phyloP scores from a whole-genome alignment of 768 basidiomycete genomes.

The Tephrocybe sp. region DNA sequence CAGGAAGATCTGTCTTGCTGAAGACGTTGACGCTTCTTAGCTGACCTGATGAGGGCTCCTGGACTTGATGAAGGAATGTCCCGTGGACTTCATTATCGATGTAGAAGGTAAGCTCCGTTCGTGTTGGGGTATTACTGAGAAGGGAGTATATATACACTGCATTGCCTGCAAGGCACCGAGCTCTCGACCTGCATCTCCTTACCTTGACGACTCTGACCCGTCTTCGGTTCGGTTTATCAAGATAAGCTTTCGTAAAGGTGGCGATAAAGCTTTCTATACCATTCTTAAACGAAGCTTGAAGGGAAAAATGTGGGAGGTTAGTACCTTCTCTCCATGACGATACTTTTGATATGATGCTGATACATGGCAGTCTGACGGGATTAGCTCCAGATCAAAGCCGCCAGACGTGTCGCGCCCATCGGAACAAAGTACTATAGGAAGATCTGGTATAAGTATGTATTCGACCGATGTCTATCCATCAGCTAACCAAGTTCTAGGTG shows the following conservation, averaged over 20 bases:
- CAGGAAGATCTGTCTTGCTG: conserved; percentile 29
- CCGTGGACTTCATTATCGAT: conserved; percentile 35
- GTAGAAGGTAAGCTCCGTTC: conserved; percentile 42
- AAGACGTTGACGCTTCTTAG: conserved; percentile 39
- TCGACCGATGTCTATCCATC: background rate
- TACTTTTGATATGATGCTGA: background rate
- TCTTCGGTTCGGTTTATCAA: conserved; percentile 55
- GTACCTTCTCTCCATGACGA: background rate
- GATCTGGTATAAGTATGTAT: conserved; percentile 30
- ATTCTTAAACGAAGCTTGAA: conserved; percentile 68
- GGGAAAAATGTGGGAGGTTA: conserved; percentile 74
- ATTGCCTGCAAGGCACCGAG: conserved; percentile 52
- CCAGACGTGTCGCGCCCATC: conserved; percentile 1
- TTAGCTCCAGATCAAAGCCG: conserved; percentile 6
- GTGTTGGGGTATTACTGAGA: conserved; percentile 30
- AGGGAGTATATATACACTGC: conserved; percentile 47
- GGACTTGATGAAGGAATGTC: conserved; percentile 28
- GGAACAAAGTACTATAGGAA: conserved; percentile 20
- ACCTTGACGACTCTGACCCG: conserved; percentile 34
- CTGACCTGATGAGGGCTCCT: conserved; percentile 23
- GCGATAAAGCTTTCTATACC: conserved; percentile 80
- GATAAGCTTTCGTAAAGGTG: conserved; percentile 89
- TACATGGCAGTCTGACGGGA: conserved; percentile 17
- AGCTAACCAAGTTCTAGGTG: conserved; percentile 34
- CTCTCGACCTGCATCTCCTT: conserved; percentile 60